These are phyloP conservation scores for Pterocarpus santalinus DNA, from an alignment of 306 rosid genomes.

Conservation along the genomic window DNA sequence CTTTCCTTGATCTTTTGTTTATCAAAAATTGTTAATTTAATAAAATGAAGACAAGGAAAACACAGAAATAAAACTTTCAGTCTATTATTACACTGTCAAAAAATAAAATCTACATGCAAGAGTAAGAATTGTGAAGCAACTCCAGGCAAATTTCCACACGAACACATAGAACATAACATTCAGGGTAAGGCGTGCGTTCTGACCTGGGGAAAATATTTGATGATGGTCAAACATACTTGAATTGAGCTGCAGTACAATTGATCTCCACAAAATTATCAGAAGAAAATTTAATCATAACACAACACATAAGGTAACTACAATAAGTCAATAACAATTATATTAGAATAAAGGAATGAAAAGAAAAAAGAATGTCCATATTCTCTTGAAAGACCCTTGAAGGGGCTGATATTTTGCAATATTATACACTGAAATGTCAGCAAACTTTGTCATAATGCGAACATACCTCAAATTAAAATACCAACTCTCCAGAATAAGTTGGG, in stretches of 20 bases:
- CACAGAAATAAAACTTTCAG: background rate
- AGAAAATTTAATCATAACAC: background rate
- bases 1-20: slow-evolving; percentile 15
- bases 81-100: too few relatives aligned
- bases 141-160: background rate
- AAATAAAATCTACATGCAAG: too few relatives aligned
- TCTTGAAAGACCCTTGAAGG: background rate
- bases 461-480: background rate
- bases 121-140: background rate
- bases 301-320: background rate
- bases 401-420: background rate
- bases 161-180: background rate
- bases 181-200: slow-evolving; percentile 7
- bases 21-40: background rate
- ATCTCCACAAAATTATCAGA: slow-evolving; percentile 11
- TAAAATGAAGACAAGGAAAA: background rate
- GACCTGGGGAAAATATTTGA: slow-evolving; percentile 94
- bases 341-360: background rate
- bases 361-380: slow-evolving; percentile 11
- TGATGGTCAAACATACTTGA: slow-evolving; percentile 77
- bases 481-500: background rate
- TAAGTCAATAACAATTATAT: background rate
- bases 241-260: slow-evolving; percentile 66
- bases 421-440: background rate
- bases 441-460: background rate